phyloP scores from a whole-genome alignment of 2,329 filamentous ascomycete species.

The Sporothrix curviconia region DNA sequence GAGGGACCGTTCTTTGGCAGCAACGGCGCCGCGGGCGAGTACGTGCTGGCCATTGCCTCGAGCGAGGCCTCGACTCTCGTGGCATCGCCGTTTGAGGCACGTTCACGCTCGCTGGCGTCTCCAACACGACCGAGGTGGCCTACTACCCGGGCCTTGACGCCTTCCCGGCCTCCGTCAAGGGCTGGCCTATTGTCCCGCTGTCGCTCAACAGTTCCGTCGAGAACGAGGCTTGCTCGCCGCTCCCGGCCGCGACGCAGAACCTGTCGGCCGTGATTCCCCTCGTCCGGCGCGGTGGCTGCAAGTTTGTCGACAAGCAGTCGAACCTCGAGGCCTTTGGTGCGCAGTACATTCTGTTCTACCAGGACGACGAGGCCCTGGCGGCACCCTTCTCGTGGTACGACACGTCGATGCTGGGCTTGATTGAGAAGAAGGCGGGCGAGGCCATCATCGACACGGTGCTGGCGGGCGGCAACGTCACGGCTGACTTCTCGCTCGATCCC shows the following conservation, averaged over 20 bases:
- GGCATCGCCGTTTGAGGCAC: constrained; percentile 17
- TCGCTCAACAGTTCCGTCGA: constrained; percentile 19
- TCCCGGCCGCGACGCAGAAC: constrained; percentile 32
- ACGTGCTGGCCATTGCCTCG: constrained; percentile 39
- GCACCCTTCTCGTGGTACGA: constrained; percentile 9
- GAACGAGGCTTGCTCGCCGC: constrained; percentile 33
- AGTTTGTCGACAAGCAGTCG: constrained; percentile 21
- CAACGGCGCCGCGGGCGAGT: constrained; percentile 30
- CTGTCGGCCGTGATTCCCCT: constrained; percentile 36
- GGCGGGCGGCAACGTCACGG: constrained; percentile 28
- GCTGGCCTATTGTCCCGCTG: constrained; percentile 23
- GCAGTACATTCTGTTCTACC: constrained; percentile 29
- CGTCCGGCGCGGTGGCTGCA: constrained; percentile 30
- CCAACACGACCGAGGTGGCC: constrained; percentile 13
- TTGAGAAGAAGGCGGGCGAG: constrained; percentile 21
- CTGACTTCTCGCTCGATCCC: constrained; percentile 19
- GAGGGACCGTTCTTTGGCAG: constrained; percentile 8
- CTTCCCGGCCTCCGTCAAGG: constrained; percentile 16
- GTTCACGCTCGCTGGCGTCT: constrained; percentile 7
- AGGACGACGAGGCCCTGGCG: constrained; percentile 20
- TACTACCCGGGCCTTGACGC: constrained; percentile 15
- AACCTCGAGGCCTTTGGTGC: constrained; percentile 28
- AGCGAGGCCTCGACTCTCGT: constrained; percentile 25
- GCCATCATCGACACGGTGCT: constrained; percentile 26
- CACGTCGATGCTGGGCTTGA: background rate